Evolutionary conservation across 768 basidiomycete species (phyloP).

Genomic region (Boletus vinaceobasis): DNA sequence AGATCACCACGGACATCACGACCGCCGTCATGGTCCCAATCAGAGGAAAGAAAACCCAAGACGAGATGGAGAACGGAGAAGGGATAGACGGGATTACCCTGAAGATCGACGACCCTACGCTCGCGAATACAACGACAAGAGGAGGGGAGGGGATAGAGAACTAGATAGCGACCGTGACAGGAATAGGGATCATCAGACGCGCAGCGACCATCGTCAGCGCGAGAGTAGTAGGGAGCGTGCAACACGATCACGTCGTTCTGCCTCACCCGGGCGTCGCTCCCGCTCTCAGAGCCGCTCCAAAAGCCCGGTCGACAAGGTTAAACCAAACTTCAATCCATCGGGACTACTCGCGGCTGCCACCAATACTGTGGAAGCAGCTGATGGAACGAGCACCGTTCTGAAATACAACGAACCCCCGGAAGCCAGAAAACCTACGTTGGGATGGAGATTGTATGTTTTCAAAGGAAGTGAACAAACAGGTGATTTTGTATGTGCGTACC

Average conservation of each 20-base stretch:
- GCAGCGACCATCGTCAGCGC: conserved; percentile 23
- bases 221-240: conserved; percentile 32
- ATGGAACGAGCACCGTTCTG: conserved; percentile 78
- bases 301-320: conserved; percentile 55
- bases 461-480: conserved; percentile 92
- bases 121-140: conserved; percentile 20
- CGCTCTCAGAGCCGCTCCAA: conserved; percentile 41
- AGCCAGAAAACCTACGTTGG: conserved; percentile 83
- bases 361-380: conserved; percentile 75
- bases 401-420: conserved; percentile 99
- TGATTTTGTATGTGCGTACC: conserved; percentile 38
- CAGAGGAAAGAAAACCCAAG: conserved; percentile 14
- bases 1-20: conserved; percentile 8
- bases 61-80: conserved; percentile 23
- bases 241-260: conserved; percentile 48
- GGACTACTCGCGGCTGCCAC: conserved; percentile 95
- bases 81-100: conserved; percentile 14
- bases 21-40: conserved; percentile 15
- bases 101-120: conserved; percentile 17
- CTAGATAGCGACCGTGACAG: conserved; percentile 18
- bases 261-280: conserved; percentile 47
- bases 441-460: conserved; percentile 97
- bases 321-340: conserved; percentile 87
- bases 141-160: conserved; percentile 14
- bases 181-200: conserved; percentile 40